These are phyloP conservation scores for Amphichorda felina DNA, from an alignment of 2,329 filamentous ascomycete genomes.

Conservation along the genomic window DNA sequence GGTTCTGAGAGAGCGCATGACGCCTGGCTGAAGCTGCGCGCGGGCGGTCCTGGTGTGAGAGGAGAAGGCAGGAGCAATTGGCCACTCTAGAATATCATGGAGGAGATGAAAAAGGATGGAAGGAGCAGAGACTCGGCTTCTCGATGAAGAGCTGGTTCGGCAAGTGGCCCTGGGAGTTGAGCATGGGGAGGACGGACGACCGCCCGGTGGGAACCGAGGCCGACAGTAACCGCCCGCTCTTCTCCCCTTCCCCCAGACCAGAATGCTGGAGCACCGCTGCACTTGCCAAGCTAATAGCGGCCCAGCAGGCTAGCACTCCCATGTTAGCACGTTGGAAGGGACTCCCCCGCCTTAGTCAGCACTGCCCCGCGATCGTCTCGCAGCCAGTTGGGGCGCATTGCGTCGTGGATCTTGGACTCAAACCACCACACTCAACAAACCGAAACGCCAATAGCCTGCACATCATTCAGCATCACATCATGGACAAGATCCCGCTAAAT, in stretches of 20 bases:
- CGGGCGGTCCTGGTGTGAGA: background rate
- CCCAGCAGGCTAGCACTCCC: too few species aligned
- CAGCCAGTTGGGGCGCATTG: background rate
- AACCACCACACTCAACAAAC: background rate
- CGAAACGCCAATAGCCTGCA: background rate
- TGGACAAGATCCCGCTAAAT: constrained; percentile 56
- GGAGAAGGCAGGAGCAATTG: background rate
- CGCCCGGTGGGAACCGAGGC: constrained; percentile 24
- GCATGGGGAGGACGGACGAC: background rate
- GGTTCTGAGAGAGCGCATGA: constrained; percentile 44
- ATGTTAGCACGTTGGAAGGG: background rate
- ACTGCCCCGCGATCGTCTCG: background rate
- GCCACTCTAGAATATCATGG: background rate
- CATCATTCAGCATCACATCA: background rate
- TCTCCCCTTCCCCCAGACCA: background rate
- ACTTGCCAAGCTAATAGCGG: too few species aligned
- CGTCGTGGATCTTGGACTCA: background rate
- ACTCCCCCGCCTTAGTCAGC: constrained; percentile 4
- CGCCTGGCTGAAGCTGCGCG: background rate
- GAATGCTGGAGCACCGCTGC: too few species aligned
- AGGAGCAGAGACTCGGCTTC: background rate
- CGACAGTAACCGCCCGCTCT: constrained; percentile 4
- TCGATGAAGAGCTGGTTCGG: background rate
- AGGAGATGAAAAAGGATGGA: background rate
- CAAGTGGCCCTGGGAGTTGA: background rate